These are phyloP conservation scores for Diaporthe sp. DNA, from an alignment of 2,329 filamentous ascomycete species.

Conservation along the genomic window DNA sequence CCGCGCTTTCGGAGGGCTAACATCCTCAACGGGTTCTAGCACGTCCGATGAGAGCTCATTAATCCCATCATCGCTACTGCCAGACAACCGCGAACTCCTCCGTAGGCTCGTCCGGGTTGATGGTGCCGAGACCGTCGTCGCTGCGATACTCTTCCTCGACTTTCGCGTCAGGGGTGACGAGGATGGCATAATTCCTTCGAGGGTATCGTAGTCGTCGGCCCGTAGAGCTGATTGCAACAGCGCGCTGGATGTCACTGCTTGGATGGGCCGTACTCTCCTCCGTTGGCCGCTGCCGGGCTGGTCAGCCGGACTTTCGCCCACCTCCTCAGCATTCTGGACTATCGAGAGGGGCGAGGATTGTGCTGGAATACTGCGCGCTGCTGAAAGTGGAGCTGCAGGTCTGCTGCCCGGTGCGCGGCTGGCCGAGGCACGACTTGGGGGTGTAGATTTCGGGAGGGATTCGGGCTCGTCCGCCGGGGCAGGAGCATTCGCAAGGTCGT, in stretches of 20 bases:
- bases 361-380: background rate
- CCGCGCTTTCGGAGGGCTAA: background rate
- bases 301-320: slow-evolving; percentile 67
- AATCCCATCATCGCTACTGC: slow-evolving; percentile 42
- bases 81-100: slow-evolving; percentile 36
- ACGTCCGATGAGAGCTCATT: slow-evolving; percentile 50
- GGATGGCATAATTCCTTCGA: slow-evolving; percentile 49
- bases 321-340: slow-evolving; percentile 54
- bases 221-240: slow-evolving; percentile 56
- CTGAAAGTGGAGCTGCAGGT: background rate
- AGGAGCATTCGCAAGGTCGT: slow-evolving; percentile 50
- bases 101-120: slow-evolving; percentile 47
- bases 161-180: slow-evolving; percentile 62
- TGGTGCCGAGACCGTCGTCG: slow-evolving; percentile 49
- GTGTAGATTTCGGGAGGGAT: slow-evolving; percentile 36
- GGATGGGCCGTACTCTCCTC: slow-evolving; percentile 55
- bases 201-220: slow-evolving; percentile 48
- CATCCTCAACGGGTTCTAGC: slow-evolving; percentile 2
- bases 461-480: slow-evolving; percentile 44
- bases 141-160: slow-evolving; percentile 52
- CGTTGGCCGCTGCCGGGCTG: slow-evolving; percentile 70
- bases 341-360: slow-evolving; percentile 32
- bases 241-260: slow-evolving; percentile 56
- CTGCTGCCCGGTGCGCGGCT: slow-evolving; percentile 30
- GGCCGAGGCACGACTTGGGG: slow-evolving; percentile 43